Conservation (phyloP, 768 basidiomycete genomes). For the Rubroboletus satanas region DNA sequence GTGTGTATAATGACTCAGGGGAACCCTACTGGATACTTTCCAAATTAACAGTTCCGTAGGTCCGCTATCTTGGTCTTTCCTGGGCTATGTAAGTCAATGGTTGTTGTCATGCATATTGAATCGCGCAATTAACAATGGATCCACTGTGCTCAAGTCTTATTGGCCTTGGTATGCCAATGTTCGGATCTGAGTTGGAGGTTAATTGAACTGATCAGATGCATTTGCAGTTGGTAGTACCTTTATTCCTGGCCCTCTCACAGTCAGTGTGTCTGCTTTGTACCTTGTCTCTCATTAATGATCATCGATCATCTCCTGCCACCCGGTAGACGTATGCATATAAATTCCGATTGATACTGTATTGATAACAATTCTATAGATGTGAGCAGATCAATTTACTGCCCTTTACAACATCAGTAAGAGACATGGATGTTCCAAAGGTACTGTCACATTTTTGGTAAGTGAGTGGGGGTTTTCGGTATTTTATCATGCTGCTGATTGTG, state of each 20-base stretch:
- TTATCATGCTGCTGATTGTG: conserved; percentile 1
- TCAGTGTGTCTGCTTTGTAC: not conserved
- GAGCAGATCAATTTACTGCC: not conserved
- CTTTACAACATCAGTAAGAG: not conserved
- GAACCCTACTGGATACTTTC: not conserved
- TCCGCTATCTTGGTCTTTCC: no score
- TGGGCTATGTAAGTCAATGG: not conserved
- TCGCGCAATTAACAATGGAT: not conserved
- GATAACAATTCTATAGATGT: not conserved
- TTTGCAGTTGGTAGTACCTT: not conserved
- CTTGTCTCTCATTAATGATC: not conserved
- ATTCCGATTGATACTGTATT: not conserved
- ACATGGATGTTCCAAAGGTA: not conserved
- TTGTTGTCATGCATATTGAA: not conserved
- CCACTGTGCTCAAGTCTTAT: not conserved
- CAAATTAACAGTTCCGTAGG: no score
- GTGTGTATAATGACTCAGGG: no score
- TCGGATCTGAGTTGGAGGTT: not conserved
- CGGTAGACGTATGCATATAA: not conserved
- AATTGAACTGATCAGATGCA: not conserved
- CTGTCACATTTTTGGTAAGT: not conserved
- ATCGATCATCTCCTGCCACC: no score
- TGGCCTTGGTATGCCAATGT: not conserved
- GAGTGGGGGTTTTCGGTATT: not conserved
- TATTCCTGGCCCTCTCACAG: not conserved